These are phyloP conservation scores for Iberis pinnata DNA, from an alignment of 345 rosid genomes.

Conservation along the genomic window DNA sequence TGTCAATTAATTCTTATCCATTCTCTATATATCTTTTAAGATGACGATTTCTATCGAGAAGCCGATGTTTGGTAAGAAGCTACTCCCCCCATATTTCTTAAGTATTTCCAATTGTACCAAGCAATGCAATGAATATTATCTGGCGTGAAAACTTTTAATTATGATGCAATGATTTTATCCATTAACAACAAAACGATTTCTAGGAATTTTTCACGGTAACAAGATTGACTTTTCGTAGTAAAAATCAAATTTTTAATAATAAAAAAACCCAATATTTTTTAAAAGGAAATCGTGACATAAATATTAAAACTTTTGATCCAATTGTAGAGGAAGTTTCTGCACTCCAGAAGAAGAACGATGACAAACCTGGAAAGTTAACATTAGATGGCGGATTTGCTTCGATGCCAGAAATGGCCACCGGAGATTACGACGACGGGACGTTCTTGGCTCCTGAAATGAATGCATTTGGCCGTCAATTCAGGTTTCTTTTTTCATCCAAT, in stretches of 20 bases:
- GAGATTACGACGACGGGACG: constrained; percentile 15
- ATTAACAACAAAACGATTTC: too few relatives aligned
- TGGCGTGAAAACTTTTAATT: too few relatives aligned
- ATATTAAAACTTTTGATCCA: not conserved
- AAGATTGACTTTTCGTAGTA: too few relatives aligned
- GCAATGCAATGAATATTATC: too few relatives aligned
- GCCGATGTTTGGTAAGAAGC: constrained; percentile 36
- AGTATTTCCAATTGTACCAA: too few relatives aligned
- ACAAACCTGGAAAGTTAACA: constrained; percentile 31
- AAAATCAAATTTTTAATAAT: too few relatives aligned
- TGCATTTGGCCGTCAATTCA: constrained; percentile 39
- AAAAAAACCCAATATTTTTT: too few relatives aligned
- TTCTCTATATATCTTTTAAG: not conserved
- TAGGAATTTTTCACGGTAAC: too few relatives aligned
- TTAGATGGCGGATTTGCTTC: constrained; percentile 33
- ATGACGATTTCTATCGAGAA: constrained; percentile 56
- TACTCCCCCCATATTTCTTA: too few relatives aligned
- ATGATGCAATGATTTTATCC: too few relatives aligned
- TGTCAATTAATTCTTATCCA: not conserved
- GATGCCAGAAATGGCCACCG: not conserved
- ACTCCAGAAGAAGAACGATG: constrained; percentile 24
- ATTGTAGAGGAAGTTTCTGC: constrained; percentile 24
- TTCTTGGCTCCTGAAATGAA: constrained; percentile 50
- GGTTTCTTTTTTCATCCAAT: not conserved
- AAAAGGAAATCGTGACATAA: not conserved